phyloP scores from a whole-genome alignment of 768 basidiomycete species.

The Mycena pura region DNA sequence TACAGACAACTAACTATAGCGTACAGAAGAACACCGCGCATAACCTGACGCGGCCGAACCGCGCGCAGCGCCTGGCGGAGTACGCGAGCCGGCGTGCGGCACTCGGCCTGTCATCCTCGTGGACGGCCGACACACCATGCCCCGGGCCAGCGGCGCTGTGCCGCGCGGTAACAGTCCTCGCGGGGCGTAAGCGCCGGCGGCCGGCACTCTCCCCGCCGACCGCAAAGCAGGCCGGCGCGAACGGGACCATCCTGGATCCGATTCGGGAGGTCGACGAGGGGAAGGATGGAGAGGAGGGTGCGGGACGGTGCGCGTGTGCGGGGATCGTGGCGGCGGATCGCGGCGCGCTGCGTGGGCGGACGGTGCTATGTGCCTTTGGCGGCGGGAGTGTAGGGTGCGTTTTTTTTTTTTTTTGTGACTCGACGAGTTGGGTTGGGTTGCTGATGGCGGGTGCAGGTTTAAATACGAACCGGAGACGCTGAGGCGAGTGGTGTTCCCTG shows the following conservation, averaged over 20 bases:
- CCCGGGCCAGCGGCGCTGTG: too few relatives aligned
- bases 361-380: constrained; percentile 55
- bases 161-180: constrained; percentile 13
- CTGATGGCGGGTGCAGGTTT: constrained; percentile 43
- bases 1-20: constrained; percentile 1
- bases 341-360: constrained; percentile 49
- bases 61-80: constrained; percentile 70
- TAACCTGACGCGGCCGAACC: constrained; percentile 63
- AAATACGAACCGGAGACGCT: constrained; percentile 41
- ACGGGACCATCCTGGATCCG: constrained; percentile 48
- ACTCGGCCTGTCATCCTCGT: constrained; percentile 41
- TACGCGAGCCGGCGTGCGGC: constrained; percentile 66
- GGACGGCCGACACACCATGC: too few relatives aligned
- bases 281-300: constrained; percentile 28
- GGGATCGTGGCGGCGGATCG: constrained; percentile 35
- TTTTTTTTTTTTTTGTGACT: neutral
- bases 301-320: constrained; percentile 31
- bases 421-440: neutral
- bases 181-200: constrained; percentile 51
- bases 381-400: constrained; percentile 54
- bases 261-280: constrained; percentile 45
- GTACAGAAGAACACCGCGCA: constrained; percentile 58
- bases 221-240: constrained; percentile 32
- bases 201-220: constrained; percentile 37
- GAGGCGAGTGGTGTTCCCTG: neutral